Conservation (phyloP, 2,329 filamentous ascomycete genomes). For the Raffaelea arxii region DNA sequence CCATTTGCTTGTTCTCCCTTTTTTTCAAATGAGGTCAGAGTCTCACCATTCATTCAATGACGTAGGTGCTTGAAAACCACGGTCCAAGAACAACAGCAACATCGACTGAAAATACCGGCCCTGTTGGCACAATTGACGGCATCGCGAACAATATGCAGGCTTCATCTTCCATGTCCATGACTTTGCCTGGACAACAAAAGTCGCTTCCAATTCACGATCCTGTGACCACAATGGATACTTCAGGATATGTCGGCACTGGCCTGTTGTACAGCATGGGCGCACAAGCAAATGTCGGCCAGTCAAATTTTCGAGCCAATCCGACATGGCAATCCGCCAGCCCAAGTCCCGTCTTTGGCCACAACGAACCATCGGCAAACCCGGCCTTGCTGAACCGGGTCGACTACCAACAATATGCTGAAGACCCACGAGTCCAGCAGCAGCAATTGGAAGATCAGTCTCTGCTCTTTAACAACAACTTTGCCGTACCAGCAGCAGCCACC, state of each 20-base stretch:
- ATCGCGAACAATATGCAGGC: background rate
- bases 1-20: no score
- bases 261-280: background rate
- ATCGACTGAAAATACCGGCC: no score
- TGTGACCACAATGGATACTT: background rate
- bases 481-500: background rate
- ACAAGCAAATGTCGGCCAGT: background rate
- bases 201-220: background rate
- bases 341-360: background rate
- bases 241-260: background rate
- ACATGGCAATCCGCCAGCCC: background rate
- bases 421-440: background rate
- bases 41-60: background rate
- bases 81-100: background rate
- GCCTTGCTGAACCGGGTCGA: slow-evolving; percentile 2
- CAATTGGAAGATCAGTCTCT: background rate
- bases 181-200: background rate
- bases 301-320: background rate
- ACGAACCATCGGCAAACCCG: background rate
- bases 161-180: background rate
- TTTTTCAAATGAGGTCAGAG: background rate
- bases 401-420: background rate
- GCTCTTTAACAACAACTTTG: slow-evolving; percentile 1
- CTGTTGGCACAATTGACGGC: background rate
- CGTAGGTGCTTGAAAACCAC: background rate